Base-by-base conservation (phyloP, 495 filamentous ascomycete species). In the Daldinia childiae region DNA sequence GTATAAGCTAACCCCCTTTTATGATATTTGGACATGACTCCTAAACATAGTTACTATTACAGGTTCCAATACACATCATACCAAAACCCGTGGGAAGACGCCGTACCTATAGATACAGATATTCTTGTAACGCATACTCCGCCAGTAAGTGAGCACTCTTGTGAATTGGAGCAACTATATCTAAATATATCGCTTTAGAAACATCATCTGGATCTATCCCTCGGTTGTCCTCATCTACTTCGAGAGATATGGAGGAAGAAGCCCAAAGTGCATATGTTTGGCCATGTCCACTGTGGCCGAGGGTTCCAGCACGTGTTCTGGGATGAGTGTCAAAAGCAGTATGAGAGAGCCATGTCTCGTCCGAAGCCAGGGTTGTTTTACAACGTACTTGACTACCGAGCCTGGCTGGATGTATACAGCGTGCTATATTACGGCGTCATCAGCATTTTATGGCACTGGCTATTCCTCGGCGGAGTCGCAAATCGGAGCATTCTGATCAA, bases 181-280 rank as follows among this genome's bases (percentile, higher is more conserved):
- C 27, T 61, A n/a, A 58, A 27, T 34, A 38, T 30, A 4, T 1
- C 19, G 4, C 11, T 30, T 17, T 81, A 90, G 61, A 86, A 87
- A 74, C 83, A 89, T 72, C 95, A 98, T 76, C 87, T 91, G 6
- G 95, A 98, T 77, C 77, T 91, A 14, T 88, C 84, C 0, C 83
- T 92, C 58, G 95, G 95, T 29, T 97, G 93, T 74, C 88, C 90
- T 19, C 87, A 84, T 32, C 86, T 98, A 2, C 84, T 95, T 1
- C 80, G 85, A 17, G 93, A 96, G 68, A 73, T 93, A 30, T 95
- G 93, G 92, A 85, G 88, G 27, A 88, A 95, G 19, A 89, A 88
- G 64, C 94, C 95, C 3, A 81, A 82, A 32, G 81, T 98, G 11
- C 95, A 98, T 78, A 86, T 97, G 62, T 97, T 96, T 79, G 95